Evolutionary conservation across 768 basidiomycete genomes (phyloP).

Genomic region (Lentinula aciculospora): DNA sequence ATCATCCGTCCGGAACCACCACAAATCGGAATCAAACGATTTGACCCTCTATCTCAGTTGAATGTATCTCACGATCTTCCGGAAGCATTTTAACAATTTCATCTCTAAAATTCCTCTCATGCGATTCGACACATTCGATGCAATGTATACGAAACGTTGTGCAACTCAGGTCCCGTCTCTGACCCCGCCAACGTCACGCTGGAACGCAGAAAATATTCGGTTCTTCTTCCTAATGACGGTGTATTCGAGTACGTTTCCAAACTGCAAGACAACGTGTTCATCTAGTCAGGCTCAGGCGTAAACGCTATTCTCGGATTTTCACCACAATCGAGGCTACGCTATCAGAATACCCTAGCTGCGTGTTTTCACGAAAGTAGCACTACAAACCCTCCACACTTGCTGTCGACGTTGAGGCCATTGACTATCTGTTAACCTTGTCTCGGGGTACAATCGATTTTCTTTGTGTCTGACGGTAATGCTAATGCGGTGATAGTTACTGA

Average conservation of each 20-base stretch:
- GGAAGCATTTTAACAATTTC: conserved; percentile 13
- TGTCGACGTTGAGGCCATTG: conserved; percentile 11
- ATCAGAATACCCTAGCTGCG: conserved; percentile 9
- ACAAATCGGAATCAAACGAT: conserved; percentile 15
- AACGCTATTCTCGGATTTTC: conserved; percentile 12
- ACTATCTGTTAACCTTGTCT: conserved; percentile 1
- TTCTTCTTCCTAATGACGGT: background rate
- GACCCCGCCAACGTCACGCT: background rate
- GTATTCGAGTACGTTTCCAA: conserved; percentile 14
- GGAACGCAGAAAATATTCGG: background rate
- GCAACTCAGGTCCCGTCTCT: conserved; percentile 4
- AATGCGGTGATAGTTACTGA: conserved; percentile 8
- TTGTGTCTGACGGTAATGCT: conserved; percentile 3
- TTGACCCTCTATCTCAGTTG: conserved; percentile 12
- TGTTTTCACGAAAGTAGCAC: conserved; percentile 8
- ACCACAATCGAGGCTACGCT: conserved; percentile 11
- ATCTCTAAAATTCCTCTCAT: conserved; percentile 14
- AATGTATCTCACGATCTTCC: conserved; percentile 15
- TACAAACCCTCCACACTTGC: conserved; percentile 1
- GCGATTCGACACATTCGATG: conserved; percentile 15
- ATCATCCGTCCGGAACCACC: conserved; percentile 15
- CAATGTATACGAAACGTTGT: conserved; percentile 12
- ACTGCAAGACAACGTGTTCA: conserved; percentile 14
- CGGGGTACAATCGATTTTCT: conserved; percentile 8
- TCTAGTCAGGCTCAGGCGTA: conserved; percentile 9